Evolutionary conservation across 2,329 filamentous ascomycete genomes (phyloP), one percentile per base, ranked within the genome.

Genomic region (Hypoxylon sp.): DNA sequence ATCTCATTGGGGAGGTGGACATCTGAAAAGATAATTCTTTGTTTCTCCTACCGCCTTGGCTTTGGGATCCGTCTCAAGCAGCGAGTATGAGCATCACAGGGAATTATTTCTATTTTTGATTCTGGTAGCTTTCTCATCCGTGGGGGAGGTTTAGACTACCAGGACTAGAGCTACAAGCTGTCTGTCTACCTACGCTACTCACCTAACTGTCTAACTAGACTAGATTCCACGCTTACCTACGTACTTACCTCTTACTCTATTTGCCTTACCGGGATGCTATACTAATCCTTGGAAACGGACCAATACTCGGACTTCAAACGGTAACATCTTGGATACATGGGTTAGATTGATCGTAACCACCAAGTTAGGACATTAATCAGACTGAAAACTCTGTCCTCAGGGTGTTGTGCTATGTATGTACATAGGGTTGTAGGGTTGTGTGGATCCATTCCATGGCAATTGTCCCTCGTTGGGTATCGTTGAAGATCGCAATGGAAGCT

Each of bases 401-500:
- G n/a, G n/a, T n/a, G n/a, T n/a, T n/a, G n/a, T n/a, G n/a, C n/a
- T 29, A 45, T 32, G 16, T 42, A 29, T 42, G 21, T 13, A 34
- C 12, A 23, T 21, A 44, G 23, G 8, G 31, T 46, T 44, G 36
- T 48, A 35, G 44, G 34, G 47, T 49, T 29, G n/a, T 32, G 51
- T 57, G 57, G 57, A 53, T 21, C 57, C 37, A 17, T 40, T 13
- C 31, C 27, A 43, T 42, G 30, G 35, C 37, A 40, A 19, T 47
- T 37, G 44, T 41, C 36, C 55, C 44, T 31, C 46, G 50, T 52
- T 44, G 53, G 61, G 52, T 46, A 55, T 27, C 46, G 30, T 41
- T 55, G 62, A 61, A 61, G 62, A 64, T 64, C 62, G 29, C 50
- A 62, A 64, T 64, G 55, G 51, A 51, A 57, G 60, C 57, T 56